Base-by-base conservation (phyloP, 441 rosid genomes). In the Pelargonium citronellum region DNA sequence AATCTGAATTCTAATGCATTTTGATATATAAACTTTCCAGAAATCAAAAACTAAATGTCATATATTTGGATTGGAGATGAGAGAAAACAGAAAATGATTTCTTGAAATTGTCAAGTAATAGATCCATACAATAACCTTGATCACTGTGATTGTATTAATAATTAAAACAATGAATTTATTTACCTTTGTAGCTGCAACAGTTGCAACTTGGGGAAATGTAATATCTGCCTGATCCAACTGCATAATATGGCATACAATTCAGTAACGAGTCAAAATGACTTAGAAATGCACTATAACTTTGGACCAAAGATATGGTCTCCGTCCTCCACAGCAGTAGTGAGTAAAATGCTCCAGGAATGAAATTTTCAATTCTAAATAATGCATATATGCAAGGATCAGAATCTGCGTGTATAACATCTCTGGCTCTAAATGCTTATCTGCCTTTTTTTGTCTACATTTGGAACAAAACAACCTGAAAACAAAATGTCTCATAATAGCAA, bases 201-300 rank as follows among this genome's bases (percentile, higher is more conserved):
- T 72, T 63, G 80, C 73, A 77, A 82, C 73, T 60, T 70, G 79
- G 72, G 92, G 90, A 80, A 89, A 87, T 69, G 90, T 87, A 79
- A 84, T 64, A 64, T 82, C 96, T 72, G 68, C 83, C 68, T 71
- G 71, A 79, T 88, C 91, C 85, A 90, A 75, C 97, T 90, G 90
- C 86, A 81, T 61, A 76, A 73, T 83, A 64, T 49, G 73, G 65
- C 41, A 65, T 5, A 67, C 0, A 51, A 37, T 66, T 53, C 65
- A 67, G 57, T 66, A 67, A 17, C 71, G 69, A 55, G 34, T 24
- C n/a, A 15, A 4, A 30, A 64, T 64, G 41, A 64, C 37, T 51
- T 2, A 16, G 15, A 11, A 53, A 53, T 16, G 10, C 60, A 53
- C 60, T 15, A 53, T 53, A 53, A 53, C 60, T 53, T 7, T 53